Evolutionary conservation across 2,329 filamentous ascomycete species (phyloP), one percentile per base, ranked within the genome.

Genomic region (Colletotrichum viniferum): DNA sequence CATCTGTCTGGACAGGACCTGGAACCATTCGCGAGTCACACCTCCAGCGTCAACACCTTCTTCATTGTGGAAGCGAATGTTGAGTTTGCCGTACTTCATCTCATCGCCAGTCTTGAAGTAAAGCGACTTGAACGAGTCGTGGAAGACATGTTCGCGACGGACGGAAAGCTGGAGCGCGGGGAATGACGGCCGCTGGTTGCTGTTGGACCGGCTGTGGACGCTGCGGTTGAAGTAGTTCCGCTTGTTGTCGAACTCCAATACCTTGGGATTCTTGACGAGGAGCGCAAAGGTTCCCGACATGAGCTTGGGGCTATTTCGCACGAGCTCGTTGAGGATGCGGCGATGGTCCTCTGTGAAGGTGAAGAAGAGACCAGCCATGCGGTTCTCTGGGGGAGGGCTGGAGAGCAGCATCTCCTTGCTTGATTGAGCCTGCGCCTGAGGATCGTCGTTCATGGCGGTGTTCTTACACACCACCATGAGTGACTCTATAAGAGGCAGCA

Each of bases 391-490:
- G 38, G 93, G 89, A 82, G 94, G 93, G 79, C 93, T 96, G 55
- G 93, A 91, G 43, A 94, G 86, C 32, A 92, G 87, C 81, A 94
- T 89, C 71, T 95, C 93, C 80, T 93, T 93, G 77, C 84, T 86
- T 61, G 84, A 71, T 83, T 89, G 81, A 79, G 80, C 80, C 78
- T 87, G 81, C 73, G 84, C 78, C 32, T 80, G 79, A 2, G 89
- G 85, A 30, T 92, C 86, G 76, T 97, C 94, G 81, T 93, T 93
- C 69, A 96, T 88, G 2, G 95, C 94, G 10, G 96, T 98, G 84
- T 98, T 98, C 88, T 98, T 99, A 90, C 97, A 99, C 32, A 99
- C 96, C 69, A 99, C 97, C 97, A 99, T 99, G 77, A 99, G 88
- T 7, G 96, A 95, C 84, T 99, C 97, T 76, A 99, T 98, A 34